phyloP scores from a whole-genome alignment of 2,329 filamentous ascomycete genomes.

The Lasiodiplodia citricola region DNA sequence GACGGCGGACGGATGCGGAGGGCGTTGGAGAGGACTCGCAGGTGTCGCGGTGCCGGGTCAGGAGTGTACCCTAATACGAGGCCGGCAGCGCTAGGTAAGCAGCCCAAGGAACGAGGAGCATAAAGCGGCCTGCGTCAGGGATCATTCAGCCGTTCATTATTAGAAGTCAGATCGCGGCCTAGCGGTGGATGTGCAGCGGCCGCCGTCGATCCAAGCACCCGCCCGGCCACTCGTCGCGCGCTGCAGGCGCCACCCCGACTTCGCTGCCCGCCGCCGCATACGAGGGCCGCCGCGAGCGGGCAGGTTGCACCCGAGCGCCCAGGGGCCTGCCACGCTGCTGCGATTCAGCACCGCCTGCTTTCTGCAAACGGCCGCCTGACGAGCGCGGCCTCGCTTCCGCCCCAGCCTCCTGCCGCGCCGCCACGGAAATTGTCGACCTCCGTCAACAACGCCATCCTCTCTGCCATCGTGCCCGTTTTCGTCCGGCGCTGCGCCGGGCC shows the following conservation, averaged over 20 bases:
- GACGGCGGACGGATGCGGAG: slow-evolving; percentile 15
- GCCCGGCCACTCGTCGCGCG: slow-evolving; percentile 12
- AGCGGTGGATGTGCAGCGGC: slow-evolving; percentile 26
- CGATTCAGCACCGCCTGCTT: slow-evolving; percentile 18
- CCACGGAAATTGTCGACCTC: slow-evolving; percentile 9
- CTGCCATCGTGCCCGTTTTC: slow-evolving; percentile 17
- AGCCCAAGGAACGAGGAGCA: slow-evolving; percentile 27
- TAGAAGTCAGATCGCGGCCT: slow-evolving; percentile 26
- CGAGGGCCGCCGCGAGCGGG: not conserved
- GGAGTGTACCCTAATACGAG: slow-evolving; percentile 28
- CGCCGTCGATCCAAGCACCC: slow-evolving; percentile 26
- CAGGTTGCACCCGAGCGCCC: slow-evolving; percentile 14
- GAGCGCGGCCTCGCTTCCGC: slow-evolving; percentile 6
- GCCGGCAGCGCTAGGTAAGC: slow-evolving; percentile 28
- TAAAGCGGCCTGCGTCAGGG: slow-evolving; percentile 27
- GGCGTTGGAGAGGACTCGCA: slow-evolving; percentile 15
- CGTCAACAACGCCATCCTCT: slow-evolving; percentile 2
- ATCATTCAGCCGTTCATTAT: slow-evolving; percentile 27
- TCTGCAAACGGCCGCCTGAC: slow-evolving; percentile 14
- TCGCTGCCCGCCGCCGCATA: slow-evolving; percentile 7
- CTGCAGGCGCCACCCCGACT: slow-evolving; percentile 19
- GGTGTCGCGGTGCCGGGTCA: slow-evolving; percentile 25
- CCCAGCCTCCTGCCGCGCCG: slow-evolving; percentile 1
- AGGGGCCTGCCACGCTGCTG: not conserved
- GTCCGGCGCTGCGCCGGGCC: slow-evolving; percentile 18